Conservation (phyloP, 495 filamentous ascomycete genomes). For the Penicillium ucsense region DNA sequence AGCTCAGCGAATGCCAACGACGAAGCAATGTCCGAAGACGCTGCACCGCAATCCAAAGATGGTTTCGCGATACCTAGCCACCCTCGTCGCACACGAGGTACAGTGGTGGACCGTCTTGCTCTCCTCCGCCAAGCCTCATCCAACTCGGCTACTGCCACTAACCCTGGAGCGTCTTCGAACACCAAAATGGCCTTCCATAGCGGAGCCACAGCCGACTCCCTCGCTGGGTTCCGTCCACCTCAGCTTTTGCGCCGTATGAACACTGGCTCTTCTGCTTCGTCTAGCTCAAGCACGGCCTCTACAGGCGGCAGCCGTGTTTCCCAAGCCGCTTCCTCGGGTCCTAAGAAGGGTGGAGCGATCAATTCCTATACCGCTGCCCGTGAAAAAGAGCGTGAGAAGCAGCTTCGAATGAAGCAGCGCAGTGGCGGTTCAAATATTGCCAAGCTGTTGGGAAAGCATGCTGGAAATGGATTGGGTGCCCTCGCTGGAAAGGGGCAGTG, state of each 20-base stretch:
- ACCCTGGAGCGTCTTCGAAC: conserved; percentile 26
- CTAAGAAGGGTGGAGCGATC: conserved; percentile 62
- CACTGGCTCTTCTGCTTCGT: conserved; percentile 45
- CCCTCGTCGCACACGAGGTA: conserved; percentile 40
- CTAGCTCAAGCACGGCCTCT: conserved; percentile 11
- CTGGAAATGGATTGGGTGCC: conserved; percentile 20
- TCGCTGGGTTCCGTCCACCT: conserved; percentile 59
- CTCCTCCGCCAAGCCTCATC: conserved; percentile 59
- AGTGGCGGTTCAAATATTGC: conserved; percentile 24
- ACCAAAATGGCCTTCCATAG: conserved; percentile 54
- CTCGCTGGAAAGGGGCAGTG: conserved; percentile 28
- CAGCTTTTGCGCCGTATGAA: conserved; percentile 71
- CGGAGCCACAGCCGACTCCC: conserved; percentile 25
- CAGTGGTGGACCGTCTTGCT: conserved; percentile 72
- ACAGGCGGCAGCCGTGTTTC: conserved; percentile 26
- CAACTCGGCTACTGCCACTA: conserved; percentile 37
- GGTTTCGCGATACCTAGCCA: conserved; percentile 28
- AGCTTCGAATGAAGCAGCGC: conserved; percentile 42
- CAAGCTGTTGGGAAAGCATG: conserved; percentile 30
- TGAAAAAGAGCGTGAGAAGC: conserved; percentile 56
- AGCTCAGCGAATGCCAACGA: conserved; percentile 25
- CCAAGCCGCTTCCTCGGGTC: conserved; percentile 39
- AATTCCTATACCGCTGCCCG: conserved; percentile 76
- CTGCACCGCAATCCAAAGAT: conserved; percentile 18
- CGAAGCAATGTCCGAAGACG: conserved; percentile 25